Percentiles rank a stretch among this genome's conserved stretches.
Conservation (phyloP, 2,329 filamentous ascomycete genomes). For the Fusarium sp. region DNA sequence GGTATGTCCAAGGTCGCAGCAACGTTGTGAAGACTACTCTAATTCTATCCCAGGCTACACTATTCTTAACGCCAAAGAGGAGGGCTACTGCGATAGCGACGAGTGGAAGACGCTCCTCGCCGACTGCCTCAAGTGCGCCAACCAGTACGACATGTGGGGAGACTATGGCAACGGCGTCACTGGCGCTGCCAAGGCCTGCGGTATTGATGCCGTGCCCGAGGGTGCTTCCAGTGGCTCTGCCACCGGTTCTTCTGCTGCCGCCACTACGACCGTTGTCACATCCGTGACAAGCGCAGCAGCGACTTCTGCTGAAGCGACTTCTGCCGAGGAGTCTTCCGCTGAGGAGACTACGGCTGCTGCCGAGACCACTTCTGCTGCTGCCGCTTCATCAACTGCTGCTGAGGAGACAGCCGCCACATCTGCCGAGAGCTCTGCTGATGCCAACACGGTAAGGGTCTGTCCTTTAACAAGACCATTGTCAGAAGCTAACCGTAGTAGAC, state of each 20-base stretch:
- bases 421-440: neutral
- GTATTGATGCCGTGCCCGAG: slow-evolving; percentile 41
- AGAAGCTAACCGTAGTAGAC: slow-evolving; percentile 9
- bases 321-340: neutral
- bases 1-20: slow-evolving; percentile 47
- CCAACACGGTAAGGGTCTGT: slow-evolving; percentile 19
- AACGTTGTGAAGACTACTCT: neutral
- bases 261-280: slow-evolving; percentile 17
- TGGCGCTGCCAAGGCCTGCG: slow-evolving; percentile 51
- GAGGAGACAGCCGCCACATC: slow-evolving; percentile 11
- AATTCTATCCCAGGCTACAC: slow-evolving; percentile 39
- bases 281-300: slow-evolving; percentile 16
- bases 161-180: slow-evolving; percentile 53
- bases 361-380: slow-evolving; percentile 5
- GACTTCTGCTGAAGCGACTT: neutral
- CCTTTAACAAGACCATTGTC: too few species aligned
- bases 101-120: slow-evolving; percentile 55
- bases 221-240: slow-evolving; percentile 13
- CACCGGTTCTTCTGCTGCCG: slow-evolving; percentile 8
- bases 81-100: slow-evolving; percentile 47
- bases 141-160: slow-evolving; percentile 56
- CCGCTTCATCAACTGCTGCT: neutral
- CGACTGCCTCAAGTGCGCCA: slow-evolving; percentile 57
- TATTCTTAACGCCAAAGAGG: slow-evolving; percentile 39
- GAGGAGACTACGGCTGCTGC: slow-evolving; percentile 6